A percentile compares a stretch with the other conserved stretches of the same genome.
Evolutionary conservation across 306 rosid genomes (phyloP).

Genomic region (Hylodesmum podocarpum): DNA sequence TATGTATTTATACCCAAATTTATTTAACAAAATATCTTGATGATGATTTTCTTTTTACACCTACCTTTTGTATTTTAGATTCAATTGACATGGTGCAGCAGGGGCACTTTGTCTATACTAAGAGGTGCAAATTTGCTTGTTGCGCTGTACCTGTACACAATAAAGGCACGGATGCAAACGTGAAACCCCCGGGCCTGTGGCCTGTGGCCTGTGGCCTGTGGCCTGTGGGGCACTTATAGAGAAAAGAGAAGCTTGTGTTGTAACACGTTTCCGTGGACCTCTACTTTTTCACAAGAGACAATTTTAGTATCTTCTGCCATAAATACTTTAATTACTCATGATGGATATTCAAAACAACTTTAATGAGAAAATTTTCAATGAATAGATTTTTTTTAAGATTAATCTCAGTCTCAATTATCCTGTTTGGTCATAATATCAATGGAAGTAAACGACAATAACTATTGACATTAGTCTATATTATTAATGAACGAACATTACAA

Average conservation of each 20-base stretch:
- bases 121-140: background rate
- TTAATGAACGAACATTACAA: background rate
- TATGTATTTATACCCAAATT: background rate
- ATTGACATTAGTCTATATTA: background rate
- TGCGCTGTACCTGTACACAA: background rate
- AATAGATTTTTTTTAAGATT: background rate
- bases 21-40: background rate
- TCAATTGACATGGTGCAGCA: background rate
- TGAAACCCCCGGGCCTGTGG: background rate
- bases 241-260: background rate
- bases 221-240: conserved; percentile 15
- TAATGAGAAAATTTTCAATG: background rate
- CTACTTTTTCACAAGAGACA: conserved; percentile 36
- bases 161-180: background rate
- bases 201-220: no score
- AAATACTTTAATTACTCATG: conserved; percentile 17
- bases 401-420: background rate
- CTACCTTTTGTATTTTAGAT: background rate
- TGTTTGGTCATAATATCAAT: background rate
- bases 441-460: background rate
- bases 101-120: background rate
- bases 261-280: conserved; percentile 20
- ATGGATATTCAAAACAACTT: background rate
- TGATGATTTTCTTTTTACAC: background rate
- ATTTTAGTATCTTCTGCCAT: conserved; percentile 32